Evolutionary conservation across 2,329 filamentous ascomycete species (phyloP), one percentile per base, ranked within the genome.

Genomic region (Keithomyces neogunnii): DNA sequence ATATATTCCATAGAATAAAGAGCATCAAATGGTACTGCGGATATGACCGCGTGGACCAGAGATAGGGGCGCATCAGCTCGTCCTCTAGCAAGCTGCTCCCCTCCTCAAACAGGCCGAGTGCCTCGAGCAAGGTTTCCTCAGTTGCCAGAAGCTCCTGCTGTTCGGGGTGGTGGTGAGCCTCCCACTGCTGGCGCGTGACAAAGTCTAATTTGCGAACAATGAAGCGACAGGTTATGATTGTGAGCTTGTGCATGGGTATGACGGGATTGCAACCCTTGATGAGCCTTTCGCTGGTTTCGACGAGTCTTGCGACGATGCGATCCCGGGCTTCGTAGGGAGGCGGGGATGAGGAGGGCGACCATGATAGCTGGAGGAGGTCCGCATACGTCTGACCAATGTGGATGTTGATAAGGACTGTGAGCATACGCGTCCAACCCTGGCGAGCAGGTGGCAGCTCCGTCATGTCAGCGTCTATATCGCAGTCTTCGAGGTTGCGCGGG

Each of bases 401-500:
- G 55, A 75, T 76, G 4, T 72, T 71, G n/a, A 80, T 71, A 3
- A 83, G 60, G 9, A 69, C 71, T 51, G 81, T 74, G 0, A 78
- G 76, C 73, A 82, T 81, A 32, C 78, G 73, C 0, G 81, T 83
- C 62, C 78, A 82, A 13, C 75, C 75, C 2, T 63, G 57, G 2
- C 75, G 69, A 10, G 77, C 70, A 0, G 69, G 57, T 0, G 48
- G 48, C 13, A 50, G 43, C 9, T 50, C 42, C 43, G 45, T 46
- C 48, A 50, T 50, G 77, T 68, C 66, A 0, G 77, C 76, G 3
- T 64, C 62, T 1, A 83, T 61, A 42, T 80, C 76, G 11, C 57
- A 60, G 54, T 83, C 80, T 50, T 82, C 74, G 42, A 82, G 64
- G 51, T 83, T 83, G 3, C 76, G 66, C 1, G 80, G 78, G 62